Percentiles rank a stretch among this genome's conserved stretches.
phyloP scores from a whole-genome alignment of 371 early-diverging fungal genomes.

The Mucor lusitanicus region DNA sequence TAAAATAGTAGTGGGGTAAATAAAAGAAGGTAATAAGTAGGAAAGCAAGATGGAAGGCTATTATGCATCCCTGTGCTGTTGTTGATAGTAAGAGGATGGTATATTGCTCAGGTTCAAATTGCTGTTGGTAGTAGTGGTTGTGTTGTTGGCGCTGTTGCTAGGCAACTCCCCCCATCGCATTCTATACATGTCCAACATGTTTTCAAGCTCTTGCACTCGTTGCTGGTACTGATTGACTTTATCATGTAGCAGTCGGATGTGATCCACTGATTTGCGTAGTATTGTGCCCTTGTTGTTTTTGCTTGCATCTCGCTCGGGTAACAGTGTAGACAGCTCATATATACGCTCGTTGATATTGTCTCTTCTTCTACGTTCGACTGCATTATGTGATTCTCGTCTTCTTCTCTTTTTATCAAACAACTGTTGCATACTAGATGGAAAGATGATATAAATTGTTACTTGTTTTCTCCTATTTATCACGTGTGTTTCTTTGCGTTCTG shows the following conservation, averaged over 20 bases:
- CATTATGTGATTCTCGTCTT: slow-evolving; percentile 43
- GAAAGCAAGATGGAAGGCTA: background rate
- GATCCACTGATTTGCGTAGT: slow-evolving; percentile 85
- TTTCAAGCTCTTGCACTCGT: slow-evolving; percentile 72
- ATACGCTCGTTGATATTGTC: slow-evolving; percentile 97
- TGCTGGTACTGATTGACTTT: slow-evolving; percentile 55
- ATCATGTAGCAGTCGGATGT: slow-evolving; percentile 73
- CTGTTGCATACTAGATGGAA: slow-evolving; percentile 27
- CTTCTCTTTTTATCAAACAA: slow-evolving; percentile 39
- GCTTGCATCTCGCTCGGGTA: slow-evolving; percentile 52
- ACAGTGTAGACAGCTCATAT: slow-evolving; percentile 48
- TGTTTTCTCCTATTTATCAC: slow-evolving; percentile 2
- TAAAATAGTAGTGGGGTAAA: background rate
- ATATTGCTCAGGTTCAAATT: background rate
- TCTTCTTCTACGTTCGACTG: slow-evolving; percentile 89
- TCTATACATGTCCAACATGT: slow-evolving; percentile 33
- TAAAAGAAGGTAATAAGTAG: background rate
- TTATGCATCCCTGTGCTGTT: background rate
- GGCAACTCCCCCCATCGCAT: slow-evolving; percentile 22
- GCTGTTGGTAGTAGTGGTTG: background rate
- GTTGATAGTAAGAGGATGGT: slow-evolving; percentile 8
- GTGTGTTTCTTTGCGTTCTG: slow-evolving; percentile 8
- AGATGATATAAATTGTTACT: background rate
- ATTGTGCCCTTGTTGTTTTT: slow-evolving; percentile 83
- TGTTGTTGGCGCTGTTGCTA: background rate